These are phyloP conservation scores for Hsuehochloa calcarea DNA, from an alignment of 176 grass and related monocot species.

Conservation along the genomic window DNA sequence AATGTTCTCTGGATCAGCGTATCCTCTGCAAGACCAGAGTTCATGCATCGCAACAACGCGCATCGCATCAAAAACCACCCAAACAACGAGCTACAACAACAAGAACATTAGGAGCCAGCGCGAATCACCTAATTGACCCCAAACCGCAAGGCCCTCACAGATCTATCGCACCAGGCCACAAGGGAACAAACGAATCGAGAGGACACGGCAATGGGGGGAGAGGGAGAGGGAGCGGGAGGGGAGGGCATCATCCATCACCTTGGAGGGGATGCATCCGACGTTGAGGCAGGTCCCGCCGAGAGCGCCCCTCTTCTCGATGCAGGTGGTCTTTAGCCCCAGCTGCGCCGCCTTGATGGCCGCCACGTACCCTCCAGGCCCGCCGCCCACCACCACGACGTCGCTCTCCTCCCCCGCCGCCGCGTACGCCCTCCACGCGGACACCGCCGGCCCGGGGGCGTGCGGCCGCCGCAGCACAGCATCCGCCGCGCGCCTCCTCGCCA, in stretches of 20 bases:
- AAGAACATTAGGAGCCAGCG: background rate
- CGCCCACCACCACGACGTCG: conserved; percentile 92
- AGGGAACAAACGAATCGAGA: background rate
- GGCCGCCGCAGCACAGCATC: conserved; percentile 42
- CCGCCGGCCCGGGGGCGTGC: conserved; percentile 17
- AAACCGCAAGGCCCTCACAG: background rate
- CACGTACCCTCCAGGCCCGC: conserved; percentile 90
- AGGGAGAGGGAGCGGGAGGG: too few species aligned
- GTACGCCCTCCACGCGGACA: conserved; percentile 48
- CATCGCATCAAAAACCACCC: background rate
- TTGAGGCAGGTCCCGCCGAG: conserved; percentile 96
- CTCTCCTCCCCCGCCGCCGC: conserved; percentile 70
- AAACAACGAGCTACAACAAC: background rate
- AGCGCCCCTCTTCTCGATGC: conserved; percentile 88
- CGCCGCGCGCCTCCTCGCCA: conserved; percentile 57
- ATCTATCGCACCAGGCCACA: background rate
- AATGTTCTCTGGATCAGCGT: background rate
- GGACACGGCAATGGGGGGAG: background rate
- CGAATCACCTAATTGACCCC: background rate
- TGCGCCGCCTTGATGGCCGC: conserved; percentile 97
- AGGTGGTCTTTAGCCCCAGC: conserved; percentile 92
- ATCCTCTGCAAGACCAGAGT: background rate
- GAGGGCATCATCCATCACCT: conserved; percentile 42
- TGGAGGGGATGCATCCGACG: conserved; percentile 96
- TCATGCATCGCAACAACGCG: background rate